Conservation (phyloP, 2,329 filamentous ascomycete species). For the Drechslerella coelobrocha region DNA sequence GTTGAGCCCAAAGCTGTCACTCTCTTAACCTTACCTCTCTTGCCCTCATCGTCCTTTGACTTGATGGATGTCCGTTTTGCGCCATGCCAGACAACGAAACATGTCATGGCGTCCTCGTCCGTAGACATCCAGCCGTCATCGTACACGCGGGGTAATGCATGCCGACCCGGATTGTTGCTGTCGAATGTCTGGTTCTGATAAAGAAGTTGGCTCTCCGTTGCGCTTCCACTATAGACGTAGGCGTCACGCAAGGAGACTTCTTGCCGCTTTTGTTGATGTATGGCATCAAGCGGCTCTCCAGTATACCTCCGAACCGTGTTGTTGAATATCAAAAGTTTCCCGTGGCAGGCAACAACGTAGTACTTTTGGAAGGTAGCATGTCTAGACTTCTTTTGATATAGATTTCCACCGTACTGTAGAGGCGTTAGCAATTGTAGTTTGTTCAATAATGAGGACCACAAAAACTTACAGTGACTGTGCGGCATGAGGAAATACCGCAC, state of each 20-base stretch:
- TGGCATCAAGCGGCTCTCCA: constrained; percentile 66
- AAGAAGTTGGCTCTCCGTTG: constrained; percentile 68
- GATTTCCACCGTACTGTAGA: constrained; percentile 65
- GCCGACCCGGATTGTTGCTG: constrained; percentile 67
- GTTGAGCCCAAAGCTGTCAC: constrained; percentile 69
- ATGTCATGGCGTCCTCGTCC: constrained; percentile 71
- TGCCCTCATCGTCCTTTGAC: constrained; percentile 58
- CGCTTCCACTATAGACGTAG: constrained; percentile 64
- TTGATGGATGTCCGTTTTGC: constrained; percentile 66
- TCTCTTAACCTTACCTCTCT: constrained; percentile 63
- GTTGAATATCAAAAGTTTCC: constrained; percentile 69
- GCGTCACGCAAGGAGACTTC: constrained; percentile 60
- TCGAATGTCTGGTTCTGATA: constrained; percentile 72
- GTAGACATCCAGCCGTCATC: constrained; percentile 68
- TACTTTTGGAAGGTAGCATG: constrained; percentile 69
- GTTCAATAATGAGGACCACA: neutral
- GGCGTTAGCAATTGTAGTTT: constrained; percentile 2
- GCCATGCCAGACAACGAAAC: constrained; percentile 72
- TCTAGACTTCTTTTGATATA: constrained; percentile 70
- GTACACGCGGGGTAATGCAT: constrained; percentile 68
- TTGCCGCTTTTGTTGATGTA: constrained; percentile 68
- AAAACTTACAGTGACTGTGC: constrained; percentile 63
- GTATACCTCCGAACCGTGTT: constrained; percentile 65
- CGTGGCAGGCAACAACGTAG: constrained; percentile 67
- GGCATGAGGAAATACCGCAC: constrained; percentile 70